Base-by-base conservation (phyloP, 305 asterid species). In the Fraxinus velutina region DNA sequence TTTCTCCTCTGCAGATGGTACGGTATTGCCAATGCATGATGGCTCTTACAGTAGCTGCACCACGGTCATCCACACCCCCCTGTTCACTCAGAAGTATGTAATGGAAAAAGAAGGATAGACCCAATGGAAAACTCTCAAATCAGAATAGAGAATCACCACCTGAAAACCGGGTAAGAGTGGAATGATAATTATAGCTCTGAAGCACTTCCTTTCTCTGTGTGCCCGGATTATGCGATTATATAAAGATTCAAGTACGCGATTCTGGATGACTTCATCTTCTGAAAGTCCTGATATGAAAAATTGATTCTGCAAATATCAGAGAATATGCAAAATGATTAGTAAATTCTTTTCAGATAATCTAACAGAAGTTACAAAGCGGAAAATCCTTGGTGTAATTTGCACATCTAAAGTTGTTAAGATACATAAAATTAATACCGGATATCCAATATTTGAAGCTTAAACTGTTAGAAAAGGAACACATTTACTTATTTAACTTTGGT, bases 1-100 rank as follows among this genome's bases (percentile, higher is more conserved):
- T 85, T 81, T 89, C 92, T 62, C 94, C 93, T 85, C 95, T 87
- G 89, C 91, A 92, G 89, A 95, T 93, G 7, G 99, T 92, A 80
- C 97, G 94, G 83, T 93, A 95, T 81, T 95, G 99, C 99, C 99
- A 95, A 80, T 95, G 99, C 97, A 92, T 92, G 83, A 95, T 84
- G 84, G 98, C 99, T 88, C 99, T 87, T 81, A 95, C 98, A 55
- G 99, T 91, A 81, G 98, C 99, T 78, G 99, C 99, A 62, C 98
- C 99, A 76, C 85, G 84, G 62, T 95, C 99, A 87, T 95, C 97
- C 73, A 95, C 90, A 82, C 99, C 97, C 24, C 99, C 99, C 99
- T 95, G 89, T 73, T 86, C 60, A 87, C 36, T 12, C 36, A 62
- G 84, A 33, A 76, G 24, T 76, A 44, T 66, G 30, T 68, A 27